Evolutionary conservation across 75 land plant species (phyloP), one percentile per base, ranked within the genome.

Genomic region (Sequoia sempervirens): DNA sequence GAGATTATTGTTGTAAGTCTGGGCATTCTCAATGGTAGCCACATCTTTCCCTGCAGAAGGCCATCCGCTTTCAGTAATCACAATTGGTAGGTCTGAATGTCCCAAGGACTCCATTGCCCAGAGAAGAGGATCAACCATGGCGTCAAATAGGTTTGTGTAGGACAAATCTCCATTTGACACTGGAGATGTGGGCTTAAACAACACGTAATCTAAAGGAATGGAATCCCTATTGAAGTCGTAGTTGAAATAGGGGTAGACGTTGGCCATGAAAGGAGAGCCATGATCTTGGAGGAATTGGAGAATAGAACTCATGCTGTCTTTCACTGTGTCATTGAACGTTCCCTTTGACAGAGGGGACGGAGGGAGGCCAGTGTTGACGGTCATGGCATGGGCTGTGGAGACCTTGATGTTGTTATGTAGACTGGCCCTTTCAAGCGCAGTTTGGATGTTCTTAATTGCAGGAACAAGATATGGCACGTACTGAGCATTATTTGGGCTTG

Each of bases 51-150:
- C 96, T 13, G 14, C 72, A 37, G 93, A 90, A 15, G 98, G 93
- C 98, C 98, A 96, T 11, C 98, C 96, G 34, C 95, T 93, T 84
- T 96, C 98, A 9, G 82, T 91, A 20, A 94, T 91, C 14, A 86
- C 91, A 32, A 96, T 87, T n/a, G 84, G 85, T 14, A 96, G 88
- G 79, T 93, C 92, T 13, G 79, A 41, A 84, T 80, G 81, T 3
- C 87, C 52, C 52, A 50, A 50, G 52, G 52, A 50, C 13, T 10
- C 53, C 53, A 50, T 50, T 0, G 53, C 53, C 1, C 13, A 50
- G 52, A 50, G 1, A 50, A 50, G 53, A 50, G 14, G 12, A 50
- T 50, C 53, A 3, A 50, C 53, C 53, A 50, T 50, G 53, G 53
- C 53, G 53, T 50, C 53, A 50, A 50, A 50, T 15, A 50, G 13